Conservation (phyloP, 768 basidiomycete genomes). For the Xerocomellus chrysenteron region DNA sequence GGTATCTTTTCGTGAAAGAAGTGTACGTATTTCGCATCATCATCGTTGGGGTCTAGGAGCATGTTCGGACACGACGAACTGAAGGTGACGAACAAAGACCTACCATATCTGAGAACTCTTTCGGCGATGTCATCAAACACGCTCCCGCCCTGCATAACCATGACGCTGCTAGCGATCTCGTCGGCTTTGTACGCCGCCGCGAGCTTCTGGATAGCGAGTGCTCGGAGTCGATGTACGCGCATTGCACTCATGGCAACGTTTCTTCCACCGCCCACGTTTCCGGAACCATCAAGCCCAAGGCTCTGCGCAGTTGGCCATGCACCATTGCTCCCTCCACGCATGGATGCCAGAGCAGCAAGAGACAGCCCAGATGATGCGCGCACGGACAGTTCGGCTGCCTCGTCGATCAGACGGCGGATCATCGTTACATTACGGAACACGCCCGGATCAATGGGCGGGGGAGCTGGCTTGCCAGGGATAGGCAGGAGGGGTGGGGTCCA, state of each 20-base stretch:
- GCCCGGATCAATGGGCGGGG: slow-evolving; percentile 87
- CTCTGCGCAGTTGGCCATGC: slow-evolving; percentile 66
- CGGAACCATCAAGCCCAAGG: slow-evolving; percentile 60
- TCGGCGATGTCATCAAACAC: slow-evolving; percentile 93
- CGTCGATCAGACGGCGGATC: slow-evolving; percentile 83
- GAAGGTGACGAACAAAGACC: slow-evolving; percentile 17
- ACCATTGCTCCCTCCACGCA: slow-evolving; percentile 45
- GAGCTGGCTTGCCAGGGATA: slow-evolving; percentile 65
- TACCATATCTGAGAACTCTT: slow-evolving; percentile 71
- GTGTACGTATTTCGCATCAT: slow-evolving; percentile 84
- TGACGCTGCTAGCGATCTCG: slow-evolving; percentile 89
- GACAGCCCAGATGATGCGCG: slow-evolving; percentile 85
- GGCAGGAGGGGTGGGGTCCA: slow-evolving; percentile 50
- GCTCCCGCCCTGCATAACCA: slow-evolving; percentile 94
- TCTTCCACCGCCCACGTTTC: slow-evolving; percentile 56
- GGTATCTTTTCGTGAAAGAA: slow-evolving; percentile 97
- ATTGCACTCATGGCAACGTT: slow-evolving; percentile 83
- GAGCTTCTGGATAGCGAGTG: slow-evolving; percentile 82
- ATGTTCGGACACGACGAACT: not conserved
- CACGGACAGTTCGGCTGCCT: slow-evolving; percentile 84
- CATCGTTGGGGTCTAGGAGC: slow-evolving; percentile 64
- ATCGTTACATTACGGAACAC: slow-evolving; percentile 74
- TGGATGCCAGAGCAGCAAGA: slow-evolving; percentile 67
- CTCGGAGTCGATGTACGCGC: slow-evolving; percentile 76
- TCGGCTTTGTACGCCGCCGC: slow-evolving; percentile 84